Base-by-base conservation (phyloP, 2,329 filamentous ascomycete species). In the Bretziella fagacearum region DNA sequence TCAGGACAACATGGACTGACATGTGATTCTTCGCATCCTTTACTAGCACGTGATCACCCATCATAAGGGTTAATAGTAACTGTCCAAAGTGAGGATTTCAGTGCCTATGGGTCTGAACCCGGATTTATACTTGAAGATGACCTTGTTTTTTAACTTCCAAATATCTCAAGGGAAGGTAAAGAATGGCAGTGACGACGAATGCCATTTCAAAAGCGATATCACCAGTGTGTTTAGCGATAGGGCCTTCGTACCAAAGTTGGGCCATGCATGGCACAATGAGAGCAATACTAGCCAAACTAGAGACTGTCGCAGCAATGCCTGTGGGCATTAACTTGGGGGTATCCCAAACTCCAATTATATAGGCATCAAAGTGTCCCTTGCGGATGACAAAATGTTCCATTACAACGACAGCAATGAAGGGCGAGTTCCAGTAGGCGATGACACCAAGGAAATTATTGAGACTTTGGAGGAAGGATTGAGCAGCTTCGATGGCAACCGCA, bases 151-250 rank as follows among this genome's bases (percentile, higher is more conserved):
- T 59, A n/a, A 62, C 56, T 55, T 68, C 66, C 2, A 65, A 40
- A 57, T 62, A 65, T 10, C 65, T 58, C 2, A 66, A 58, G 2
- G 63, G 63, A 3, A 62, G 18, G 51, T 67, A 69, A 18, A 55
- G 57, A 22, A 68, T 13, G 1, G 55, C 60, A 6, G 64, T 65
- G 15, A 69, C 57, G 17, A 64, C 65, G 54, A 77, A 69, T 0
- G 71, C 73, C 55, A 74, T 59, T 59, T 78, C 74, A 47, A 77
- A 74, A 2, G 74, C 74, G 53, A 73, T 68, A 46, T 75, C 71
- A 0, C 73, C 73, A 8, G 73, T 73, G 11, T 52, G 61, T 55
- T 62, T 58, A 1, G 71, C 72, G 53, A 76, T 69, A 1, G 71
- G 71, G 0, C 71, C 72, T 2, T 64, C 65, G 51, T 67, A 75